These are phyloP conservation scores for Microstroma glucosiphilum DNA, from an alignment of 1,284 basidiomycete species.

Conservation along the genomic window DNA sequence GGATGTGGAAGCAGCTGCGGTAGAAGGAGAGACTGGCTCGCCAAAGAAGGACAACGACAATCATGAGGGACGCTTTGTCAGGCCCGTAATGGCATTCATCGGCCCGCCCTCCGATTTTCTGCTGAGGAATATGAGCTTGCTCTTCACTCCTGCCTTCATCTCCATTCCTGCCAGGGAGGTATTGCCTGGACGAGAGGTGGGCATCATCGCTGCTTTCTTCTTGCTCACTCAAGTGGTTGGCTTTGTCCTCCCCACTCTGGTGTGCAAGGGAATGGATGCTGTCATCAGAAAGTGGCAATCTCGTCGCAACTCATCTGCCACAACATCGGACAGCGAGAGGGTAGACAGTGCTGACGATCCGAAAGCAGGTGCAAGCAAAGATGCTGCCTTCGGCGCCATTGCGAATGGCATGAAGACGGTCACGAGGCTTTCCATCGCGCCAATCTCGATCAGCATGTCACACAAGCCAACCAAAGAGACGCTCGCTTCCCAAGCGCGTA, in stretches of 20 bases:
- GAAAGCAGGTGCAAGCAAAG: too few species aligned
- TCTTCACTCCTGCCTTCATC: slow-evolving; percentile 38
- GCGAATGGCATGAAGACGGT: slow-evolving; percentile 28
- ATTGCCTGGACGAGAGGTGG: slow-evolving; percentile 34
- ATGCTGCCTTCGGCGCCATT: slow-evolving; percentile 11
- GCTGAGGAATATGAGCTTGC: slow-evolving; percentile 32
- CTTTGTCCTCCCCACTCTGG: slow-evolving; percentile 28
- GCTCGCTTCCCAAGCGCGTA: slow-evolving; percentile 3
- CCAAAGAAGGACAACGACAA: neutral
- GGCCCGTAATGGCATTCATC: slow-evolving; percentile 22
- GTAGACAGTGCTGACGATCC: neutral
- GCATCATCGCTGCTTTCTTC: slow-evolving; percentile 36
- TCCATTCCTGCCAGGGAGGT: slow-evolving; percentile 39
- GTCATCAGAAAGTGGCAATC: too few species aligned
- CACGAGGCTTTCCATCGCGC: slow-evolving; percentile 27
- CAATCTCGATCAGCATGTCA: slow-evolving; percentile 2
- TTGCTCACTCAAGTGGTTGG: slow-evolving; percentile 26
- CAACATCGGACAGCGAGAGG: neutral
- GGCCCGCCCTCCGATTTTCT: slow-evolving; percentile 42
- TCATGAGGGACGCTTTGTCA: slow-evolving; percentile 17
- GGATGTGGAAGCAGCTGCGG: neutral
- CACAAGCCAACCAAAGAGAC: too few species aligned
- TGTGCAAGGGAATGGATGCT: slow-evolving; percentile 11
- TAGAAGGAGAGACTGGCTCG: neutral
- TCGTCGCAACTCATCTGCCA: neutral